Evolutionary conservation across 495 filamentous ascomycete genomes (phyloP), one percentile per base, ranked within the genome.

Genomic region (Podospora australis): DNA sequence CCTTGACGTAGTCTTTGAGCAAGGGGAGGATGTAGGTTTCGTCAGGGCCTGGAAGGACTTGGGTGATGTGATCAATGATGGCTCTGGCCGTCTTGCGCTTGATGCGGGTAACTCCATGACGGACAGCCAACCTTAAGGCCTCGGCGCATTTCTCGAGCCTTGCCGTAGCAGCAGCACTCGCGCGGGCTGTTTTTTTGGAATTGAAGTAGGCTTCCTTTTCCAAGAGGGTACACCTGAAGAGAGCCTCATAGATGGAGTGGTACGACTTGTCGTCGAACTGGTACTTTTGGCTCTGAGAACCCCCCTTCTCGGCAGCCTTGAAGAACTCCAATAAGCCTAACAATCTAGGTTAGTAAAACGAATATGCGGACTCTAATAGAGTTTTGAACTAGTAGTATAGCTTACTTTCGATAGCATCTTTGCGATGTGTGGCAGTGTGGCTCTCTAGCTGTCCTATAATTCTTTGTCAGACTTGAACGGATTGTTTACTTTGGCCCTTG

Each of bases 31-130:
- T 78, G 57, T 86, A 81, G 10, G 78, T 75, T 16, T 77, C 79
- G 28, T 82, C 78, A 2, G 78, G 65, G 3, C 72, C 70, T 10
- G 78, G 78, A 30, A 97, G 70, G 30, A 78, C 82, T 53, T 96
- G 80, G 16, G 77, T 80, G 48, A 97, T 83, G 63, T 95, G 90
- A 39, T 88, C 83, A 49, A 90, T 70, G 21, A 96, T 63, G 3
- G 87, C 78, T 51, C 81, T 80, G 22, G 90, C 77, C 2, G 89
- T 88, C 59, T 88, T 94, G 38, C 69, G 67, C 60, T 81, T 84
- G 50, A 97, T 58, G 48, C 80, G 84, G 44, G 68, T 65, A 36
- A 86, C 70, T 17, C 84, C 84, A 38, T 80, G 72, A 53, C 84
- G 78, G 36, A 95, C 75, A 28, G 82, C 78, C 2, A 81, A 67